phyloP scores from a whole-genome alignment of 2,329 filamentous ascomycete genomes.

The Lasiodiplodia hormozganensis region DNA sequence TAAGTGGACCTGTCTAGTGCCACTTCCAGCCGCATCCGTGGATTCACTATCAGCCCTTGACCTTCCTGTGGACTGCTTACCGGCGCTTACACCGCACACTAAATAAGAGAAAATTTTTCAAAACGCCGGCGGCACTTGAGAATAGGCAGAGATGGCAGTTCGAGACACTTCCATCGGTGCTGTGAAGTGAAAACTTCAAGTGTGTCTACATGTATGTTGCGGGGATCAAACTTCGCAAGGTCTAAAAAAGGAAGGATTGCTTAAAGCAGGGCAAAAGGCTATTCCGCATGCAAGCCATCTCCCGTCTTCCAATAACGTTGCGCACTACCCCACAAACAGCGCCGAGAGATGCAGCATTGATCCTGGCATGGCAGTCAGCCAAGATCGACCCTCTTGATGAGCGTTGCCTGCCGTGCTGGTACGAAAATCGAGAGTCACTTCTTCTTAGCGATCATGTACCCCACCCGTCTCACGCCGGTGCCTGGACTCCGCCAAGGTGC shows the following conservation, averaged over 20 bases:
- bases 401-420: too few relatives aligned
- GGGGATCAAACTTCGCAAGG: neutral
- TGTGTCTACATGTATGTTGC: neutral
- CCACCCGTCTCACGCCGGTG: too few relatives aligned
- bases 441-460: too few relatives aligned
- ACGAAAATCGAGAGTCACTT: too few relatives aligned
- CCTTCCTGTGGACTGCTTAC: neutral
- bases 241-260: neutral
- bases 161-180: too few relatives aligned
- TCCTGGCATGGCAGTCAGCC: neutral
- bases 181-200: too few relatives aligned
- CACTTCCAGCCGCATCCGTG: neutral
- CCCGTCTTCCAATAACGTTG: neutral
- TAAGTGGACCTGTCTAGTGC: neutral
- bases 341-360: neutral
- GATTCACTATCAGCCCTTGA: neutral
- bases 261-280: neutral
- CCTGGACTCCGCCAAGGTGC: too few relatives aligned
- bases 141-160: too few relatives aligned
- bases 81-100: neutral
- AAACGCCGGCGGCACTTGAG: too few relatives aligned
- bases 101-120: too few relatives aligned
- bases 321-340: neutral
- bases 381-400: too few relatives aligned
- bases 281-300: neutral